Evolutionary conservation across 2,329 filamentous ascomycete genomes (phyloP).

Genomic region (Rhinocladiella mackenziei): DNA sequence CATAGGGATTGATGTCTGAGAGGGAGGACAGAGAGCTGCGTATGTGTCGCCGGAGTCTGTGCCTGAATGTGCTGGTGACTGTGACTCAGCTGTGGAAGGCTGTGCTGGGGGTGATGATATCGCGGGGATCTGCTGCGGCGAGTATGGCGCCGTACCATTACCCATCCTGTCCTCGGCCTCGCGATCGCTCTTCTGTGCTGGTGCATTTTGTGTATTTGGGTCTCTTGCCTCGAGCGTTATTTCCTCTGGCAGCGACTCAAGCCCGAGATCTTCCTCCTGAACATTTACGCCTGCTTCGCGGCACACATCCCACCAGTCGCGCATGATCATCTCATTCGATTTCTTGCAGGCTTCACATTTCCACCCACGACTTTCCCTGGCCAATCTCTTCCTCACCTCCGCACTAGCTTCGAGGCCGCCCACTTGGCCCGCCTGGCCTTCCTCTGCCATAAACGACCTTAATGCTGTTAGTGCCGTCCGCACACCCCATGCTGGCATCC

Average conservation of each 20-base stretch:
- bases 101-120: neutral
- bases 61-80: too few species aligned
- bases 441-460: conserved; percentile 88
- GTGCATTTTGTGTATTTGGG: conserved; percentile 36
- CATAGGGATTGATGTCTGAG: conserved; percentile 10
- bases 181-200: neutral
- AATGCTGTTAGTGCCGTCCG: conserved; percentile 78
- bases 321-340: conserved; percentile 69
- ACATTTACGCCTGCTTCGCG: conserved; percentile 41
- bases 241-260: conserved; percentile 51
- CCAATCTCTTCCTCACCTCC: conserved; percentile 64
- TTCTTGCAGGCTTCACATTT: conserved; percentile 66
- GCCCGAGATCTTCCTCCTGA: conserved; percentile 39
- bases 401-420: conserved; percentile 78
- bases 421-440: conserved; percentile 73
- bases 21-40: conserved; percentile 37
- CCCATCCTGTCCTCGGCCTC: too few species aligned
- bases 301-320: conserved; percentile 61
- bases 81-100: neutral
- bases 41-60: neutral
- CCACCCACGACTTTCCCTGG: conserved; percentile 62
- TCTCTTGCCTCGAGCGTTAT: conserved; percentile 67
- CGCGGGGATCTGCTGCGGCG: too few species aligned
- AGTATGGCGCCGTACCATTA: too few species aligned
- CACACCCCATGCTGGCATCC: conserved; percentile 97